Evolutionary conservation across 805 yeast genomes (phyloP), one percentile per base, ranked within the genome.

Genomic region (Pichia membranifaciens): DNA sequence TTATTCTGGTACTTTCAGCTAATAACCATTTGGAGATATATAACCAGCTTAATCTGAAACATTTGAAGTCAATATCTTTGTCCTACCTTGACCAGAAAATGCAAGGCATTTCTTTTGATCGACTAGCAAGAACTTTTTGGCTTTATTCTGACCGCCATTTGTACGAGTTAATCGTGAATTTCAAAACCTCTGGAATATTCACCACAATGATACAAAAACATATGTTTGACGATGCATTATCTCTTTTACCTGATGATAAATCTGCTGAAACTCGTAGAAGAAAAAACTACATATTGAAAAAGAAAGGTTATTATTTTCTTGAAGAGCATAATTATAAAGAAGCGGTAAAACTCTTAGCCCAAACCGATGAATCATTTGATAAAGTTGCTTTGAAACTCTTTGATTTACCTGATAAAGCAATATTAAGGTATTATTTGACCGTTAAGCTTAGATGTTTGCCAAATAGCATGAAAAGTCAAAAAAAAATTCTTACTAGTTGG

Each of bases 101-200:
- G 40, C 47, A 71, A 6, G 83, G 83, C 0, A 58, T 79, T 5
- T 57, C 73, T 2, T 69, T 72, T 1, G 95, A 85, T 56, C 63
- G 65, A 44, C 50, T 62, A 4, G 64, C 65, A 38, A 59, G 70
- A 1, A 86, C 98, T 0, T 85, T 70, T 55, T 93, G 99, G 99
- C 64, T 85, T 3, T 87, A 70, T 56, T 78, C 93, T 0, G 63
- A 68, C 12, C 58, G 66, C 5, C 72, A 71, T 42, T 78, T 93
- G 9, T 85, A 75, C 59, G 99, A 93, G 60, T 65, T 93, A 6
- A 72, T 83, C 9, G 69, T 87, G 12, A 74, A 74, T 32, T 75
- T 84, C 57, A 97, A 91, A 61, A 71, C 81, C 4, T 68, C 74
- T 4, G 84, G 84, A 22, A 81, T 90, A 3, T 87, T 97, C 96